These are phyloP conservation scores for Amyloporia xantha DNA, from an alignment of 768 basidiomycete genomes.

Conservation along the genomic window DNA sequence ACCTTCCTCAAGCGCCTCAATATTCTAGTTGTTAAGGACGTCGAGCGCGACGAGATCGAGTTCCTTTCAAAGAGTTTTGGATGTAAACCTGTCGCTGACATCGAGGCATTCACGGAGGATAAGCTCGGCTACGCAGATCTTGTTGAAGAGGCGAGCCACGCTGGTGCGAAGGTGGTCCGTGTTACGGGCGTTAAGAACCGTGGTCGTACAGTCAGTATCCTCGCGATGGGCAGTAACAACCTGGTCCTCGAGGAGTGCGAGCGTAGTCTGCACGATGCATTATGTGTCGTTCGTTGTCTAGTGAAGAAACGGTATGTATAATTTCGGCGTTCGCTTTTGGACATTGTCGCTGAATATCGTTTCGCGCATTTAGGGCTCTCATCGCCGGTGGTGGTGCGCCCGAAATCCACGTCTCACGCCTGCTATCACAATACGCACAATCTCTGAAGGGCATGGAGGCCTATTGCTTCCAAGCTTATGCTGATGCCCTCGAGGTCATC, in stretches of 20 bases:
- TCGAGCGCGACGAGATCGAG: constrained; percentile 97
- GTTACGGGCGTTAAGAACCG: constrained; percentile 93
- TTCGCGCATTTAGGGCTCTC: constrained; percentile 51
- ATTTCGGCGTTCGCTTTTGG: neutral
- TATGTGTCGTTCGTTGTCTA: constrained; percentile 97
- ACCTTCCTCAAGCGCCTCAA: constrained; percentile 96
- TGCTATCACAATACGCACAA: constrained; percentile 86
- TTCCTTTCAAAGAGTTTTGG: constrained; percentile 93
- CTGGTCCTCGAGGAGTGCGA: constrained; percentile 96
- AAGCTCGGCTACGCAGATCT: constrained; percentile 96
- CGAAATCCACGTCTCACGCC: constrained; percentile 93
- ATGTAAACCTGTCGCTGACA: constrained; percentile 94
- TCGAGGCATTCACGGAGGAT: constrained; percentile 96
- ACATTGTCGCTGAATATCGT: neutral
- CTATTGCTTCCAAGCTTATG: constrained; percentile 98
- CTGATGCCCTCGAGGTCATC: constrained; percentile 96
- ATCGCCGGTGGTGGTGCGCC: constrained; percentile 97
- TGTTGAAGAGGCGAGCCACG: constrained; percentile 79
- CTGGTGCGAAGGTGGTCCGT: constrained; percentile 86
- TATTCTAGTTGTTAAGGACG: constrained; percentile 94
- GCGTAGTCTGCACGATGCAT: constrained; percentile 94
- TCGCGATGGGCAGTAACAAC: constrained; percentile 89
- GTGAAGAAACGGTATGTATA: constrained; percentile 85
- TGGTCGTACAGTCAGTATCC: constrained; percentile 90
- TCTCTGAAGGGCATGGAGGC: constrained; percentile 97